Evolutionary conservation across 2,329 filamentous ascomycete species (phyloP).

Genomic region (Arachnomyces sp.): DNA sequence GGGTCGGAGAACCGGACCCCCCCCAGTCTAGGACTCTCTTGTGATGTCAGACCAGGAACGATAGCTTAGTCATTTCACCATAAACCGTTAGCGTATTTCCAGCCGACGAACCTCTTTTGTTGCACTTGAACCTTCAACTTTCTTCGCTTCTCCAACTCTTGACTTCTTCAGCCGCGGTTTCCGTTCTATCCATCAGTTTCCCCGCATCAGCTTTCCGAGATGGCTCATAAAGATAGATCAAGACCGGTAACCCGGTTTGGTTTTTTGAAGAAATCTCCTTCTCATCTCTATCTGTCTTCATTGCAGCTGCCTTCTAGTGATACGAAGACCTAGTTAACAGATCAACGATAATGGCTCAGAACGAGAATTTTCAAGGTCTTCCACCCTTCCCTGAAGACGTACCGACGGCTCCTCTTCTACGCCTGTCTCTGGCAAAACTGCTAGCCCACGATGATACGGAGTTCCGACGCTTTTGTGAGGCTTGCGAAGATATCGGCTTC

Average conservation of each 20-base stretch:
- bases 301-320: background rate
- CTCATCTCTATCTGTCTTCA: background rate
- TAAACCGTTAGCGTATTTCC: too few relatives aligned
- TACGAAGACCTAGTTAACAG: too few relatives aligned
- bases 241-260: constrained; percentile 3
- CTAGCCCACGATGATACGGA: constrained; percentile 28
- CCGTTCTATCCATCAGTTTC: constrained; percentile 14
- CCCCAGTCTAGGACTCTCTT: too few relatives aligned
- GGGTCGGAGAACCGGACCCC: too few relatives aligned
- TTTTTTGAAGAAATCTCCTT: background rate
- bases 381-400: constrained; percentile 38
- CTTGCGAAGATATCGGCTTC: constrained; percentile 47
- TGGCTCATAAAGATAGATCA: too few relatives aligned
- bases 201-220: too few relatives aligned
- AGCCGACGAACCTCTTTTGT: background rate
- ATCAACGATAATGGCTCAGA: constrained; percentile 3
- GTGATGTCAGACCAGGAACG: too few relatives aligned
- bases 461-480: constrained; percentile 27
- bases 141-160: too few relatives aligned
- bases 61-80: too few relatives aligned
- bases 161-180: constrained; percentile 1
- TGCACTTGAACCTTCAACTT: constrained; percentile 4
- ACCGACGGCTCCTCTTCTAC: constrained; percentile 37
- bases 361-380: constrained; percentile 19
- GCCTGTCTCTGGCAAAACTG: constrained; percentile 34